Base-by-base conservation (phyloP, 192 early-diverging fungal species). In the Coemansia reversa region DNA sequence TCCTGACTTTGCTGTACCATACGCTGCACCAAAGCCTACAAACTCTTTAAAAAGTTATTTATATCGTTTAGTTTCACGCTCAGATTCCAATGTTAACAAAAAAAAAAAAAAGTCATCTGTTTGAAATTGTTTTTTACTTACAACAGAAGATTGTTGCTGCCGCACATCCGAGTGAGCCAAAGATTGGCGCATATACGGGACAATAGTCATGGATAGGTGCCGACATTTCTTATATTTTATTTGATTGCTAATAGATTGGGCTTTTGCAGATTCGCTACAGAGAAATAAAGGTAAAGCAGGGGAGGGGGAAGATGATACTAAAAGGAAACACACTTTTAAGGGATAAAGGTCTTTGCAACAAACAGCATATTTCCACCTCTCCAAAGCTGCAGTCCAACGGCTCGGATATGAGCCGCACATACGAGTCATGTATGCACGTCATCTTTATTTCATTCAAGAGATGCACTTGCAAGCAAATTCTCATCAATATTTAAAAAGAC, bases 131-230 rank as follows among this genome's bases (percentile, higher is more conserved):
- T 54, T 1, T 11, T 22, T n/a, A 88, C 87, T 88, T 87, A 90
- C 86, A 87, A 70, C 89, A 88, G 70, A 97, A 93, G 52, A 96
- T 92, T 69, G 95, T 94, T 55, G 97, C 93, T 39, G 88, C 85
- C 24, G 90, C 91, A 73, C 92, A 93, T 42, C 97, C 97, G 47
- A 93, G 89, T 51, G 92, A 87, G 66, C 95, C 94, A 79, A 98
- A 95, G 87, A 98, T 93, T 48, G 97, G 92, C 59, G 95, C 86
- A 78, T 92, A 98, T 39, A 89, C 88, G 30, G 96, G 96, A 86
- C 96, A 90, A 67, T 80, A 81, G 58, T 74, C 74, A 68, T 77
- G 71, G 63, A 81, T 66, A 19, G 66, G 69, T 48, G 66, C 65
- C 8, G 79, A 81, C 79, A 81, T 81, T 63, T 32, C 39, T 53